These are phyloP conservation scores for Oxyria digyna DNA, from an alignment of 148 eudicot genomes.

Conservation along the genomic window DNA sequence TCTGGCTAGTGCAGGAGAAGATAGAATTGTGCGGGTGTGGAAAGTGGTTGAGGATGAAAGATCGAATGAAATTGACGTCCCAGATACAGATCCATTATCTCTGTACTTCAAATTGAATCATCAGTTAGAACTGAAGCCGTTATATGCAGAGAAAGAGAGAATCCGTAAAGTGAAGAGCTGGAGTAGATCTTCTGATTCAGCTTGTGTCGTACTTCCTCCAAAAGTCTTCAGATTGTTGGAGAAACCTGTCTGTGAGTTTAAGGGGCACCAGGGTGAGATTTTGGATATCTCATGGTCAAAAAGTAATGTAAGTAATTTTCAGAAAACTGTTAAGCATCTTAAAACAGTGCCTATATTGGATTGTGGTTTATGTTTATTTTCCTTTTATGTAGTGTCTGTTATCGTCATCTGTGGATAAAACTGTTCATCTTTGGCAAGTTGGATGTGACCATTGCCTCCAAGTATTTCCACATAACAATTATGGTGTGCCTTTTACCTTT, in stretches of 20 bases:
- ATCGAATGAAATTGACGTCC: constrained; percentile 47
- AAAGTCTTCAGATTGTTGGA: constrained; percentile 67
- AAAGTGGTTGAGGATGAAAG: constrained; percentile 67
- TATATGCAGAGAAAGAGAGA: constrained; percentile 35
- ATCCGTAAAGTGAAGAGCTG: constrained; percentile 23
- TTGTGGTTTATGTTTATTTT: neutral
- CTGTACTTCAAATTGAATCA: constrained; percentile 65
- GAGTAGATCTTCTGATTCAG: constrained; percentile 51
- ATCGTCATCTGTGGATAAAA: constrained; percentile 48
- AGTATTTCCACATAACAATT: constrained; percentile 36
- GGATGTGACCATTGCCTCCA: constrained; percentile 30
- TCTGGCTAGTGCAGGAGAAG: constrained; percentile 89
- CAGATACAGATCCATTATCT: constrained; percentile 64
- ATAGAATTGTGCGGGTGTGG: constrained; percentile 74
- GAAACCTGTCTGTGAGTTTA: constrained; percentile 65
- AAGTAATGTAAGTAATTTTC: constrained; percentile 27
- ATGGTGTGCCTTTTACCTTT: constrained; percentile 20
- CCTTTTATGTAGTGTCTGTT: constrained; percentile 34
- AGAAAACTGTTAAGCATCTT: neutral
- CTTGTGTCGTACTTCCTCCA: constrained; percentile 79
- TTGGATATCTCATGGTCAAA: constrained; percentile 86
- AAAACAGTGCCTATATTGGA: neutral
- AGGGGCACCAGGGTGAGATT: constrained; percentile 62
- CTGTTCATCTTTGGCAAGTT: constrained; percentile 47
- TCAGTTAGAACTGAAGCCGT: constrained; percentile 47